Percentiles rank a stretch among this genome's conserved stretches.
Evolutionary conservation across 306 rosid genomes (phyloP).

Genomic region (Begonia masoniana): DNA sequence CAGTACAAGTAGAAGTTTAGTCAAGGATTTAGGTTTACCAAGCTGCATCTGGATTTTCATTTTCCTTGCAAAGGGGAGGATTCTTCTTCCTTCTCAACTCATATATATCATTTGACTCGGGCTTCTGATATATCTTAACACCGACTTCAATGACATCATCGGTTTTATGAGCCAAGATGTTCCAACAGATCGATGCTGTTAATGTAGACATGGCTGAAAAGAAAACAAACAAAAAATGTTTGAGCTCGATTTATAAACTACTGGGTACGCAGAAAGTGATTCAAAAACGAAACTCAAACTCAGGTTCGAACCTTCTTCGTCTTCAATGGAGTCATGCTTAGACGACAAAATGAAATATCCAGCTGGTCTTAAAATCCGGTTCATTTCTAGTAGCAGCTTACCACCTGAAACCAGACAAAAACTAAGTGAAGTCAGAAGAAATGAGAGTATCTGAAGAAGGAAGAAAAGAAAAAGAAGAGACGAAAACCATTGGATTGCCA

Average conservation of each 20-base stretch:
- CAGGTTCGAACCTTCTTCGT: slow-evolving; percentile 60
- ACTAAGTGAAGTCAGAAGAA: background rate
- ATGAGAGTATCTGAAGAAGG: slow-evolving; percentile 3
- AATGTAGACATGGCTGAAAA: slow-evolving; percentile 58
- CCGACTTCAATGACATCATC: slow-evolving; percentile 80
- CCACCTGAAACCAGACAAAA: slow-evolving; percentile 42
- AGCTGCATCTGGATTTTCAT: slow-evolving; percentile 85
- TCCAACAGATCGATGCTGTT: slow-evolving; percentile 84
- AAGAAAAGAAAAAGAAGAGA: slow-evolving; percentile 2
- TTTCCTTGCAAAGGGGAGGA: slow-evolving; percentile 83
- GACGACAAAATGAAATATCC: slow-evolving; percentile 87
- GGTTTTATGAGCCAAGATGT: slow-evolving; percentile 85
- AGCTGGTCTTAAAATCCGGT: slow-evolving; percentile 69
- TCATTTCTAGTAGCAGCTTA: slow-evolving; percentile 83
- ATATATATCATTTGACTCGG: slow-evolving; percentile 73
- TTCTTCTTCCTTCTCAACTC: slow-evolving; percentile 66
- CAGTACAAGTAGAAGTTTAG: too few relatives aligned
- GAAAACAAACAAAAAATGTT: too few relatives aligned
- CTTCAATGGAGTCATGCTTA: slow-evolving; percentile 69
- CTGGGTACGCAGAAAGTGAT: background rate
- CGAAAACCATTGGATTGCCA: slow-evolving; percentile 81
- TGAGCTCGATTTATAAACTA: too few relatives aligned
- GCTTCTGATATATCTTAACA: slow-evolving; percentile 84
- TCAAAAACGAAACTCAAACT: background rate
- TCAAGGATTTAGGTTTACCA: slow-evolving; percentile 35